phyloP scores from a whole-genome alignment of 2,329 filamentous ascomycete genomes.

The Setomelanomma holmii region DNA sequence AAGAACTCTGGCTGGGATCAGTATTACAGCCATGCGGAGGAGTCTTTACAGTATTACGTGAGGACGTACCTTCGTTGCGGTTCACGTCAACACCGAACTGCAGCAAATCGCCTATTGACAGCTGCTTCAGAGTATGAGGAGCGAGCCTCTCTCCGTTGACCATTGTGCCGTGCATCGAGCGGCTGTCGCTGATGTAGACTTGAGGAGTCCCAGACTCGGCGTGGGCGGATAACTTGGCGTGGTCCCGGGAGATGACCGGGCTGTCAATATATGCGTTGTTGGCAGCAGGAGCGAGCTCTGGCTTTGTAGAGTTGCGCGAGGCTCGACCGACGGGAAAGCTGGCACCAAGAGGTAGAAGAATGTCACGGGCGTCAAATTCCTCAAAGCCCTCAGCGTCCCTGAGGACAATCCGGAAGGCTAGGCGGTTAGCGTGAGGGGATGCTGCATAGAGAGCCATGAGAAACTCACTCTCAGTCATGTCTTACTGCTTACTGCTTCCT shows the following conservation, averaged over 20 bases:
- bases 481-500: not conserved
- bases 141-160: constrained; percentile 54
- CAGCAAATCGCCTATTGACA: constrained; percentile 42
- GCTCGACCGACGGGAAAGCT: constrained; percentile 52
- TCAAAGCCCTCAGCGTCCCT: constrained; percentile 51
- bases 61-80: constrained; percentile 40
- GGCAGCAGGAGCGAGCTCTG: constrained; percentile 49
- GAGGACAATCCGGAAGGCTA: constrained; percentile 42
- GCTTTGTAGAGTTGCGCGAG: constrained; percentile 49
- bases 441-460: not conserved
- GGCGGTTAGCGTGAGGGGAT: constrained; percentile 14
- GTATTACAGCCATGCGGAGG: not conserved
- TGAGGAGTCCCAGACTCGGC: constrained; percentile 19
- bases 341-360: constrained; percentile 34
- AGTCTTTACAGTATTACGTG: constrained; percentile 1
- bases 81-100: constrained; percentile 48
- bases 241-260: constrained; percentile 73
- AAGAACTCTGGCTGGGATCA: constrained; percentile 31
- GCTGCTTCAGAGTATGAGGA: constrained; percentile 24
- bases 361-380: constrained; percentile 36
- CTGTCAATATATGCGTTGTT: constrained; percentile 74
- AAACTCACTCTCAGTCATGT: constrained; percentile 25
- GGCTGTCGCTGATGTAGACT: constrained; percentile 61
- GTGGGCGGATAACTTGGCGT: constrained; percentile 60
- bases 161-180: constrained; percentile 69